Conservation (phyloP, 805 yeast genomes). For the Brettanomyces custersianus region DNA sequence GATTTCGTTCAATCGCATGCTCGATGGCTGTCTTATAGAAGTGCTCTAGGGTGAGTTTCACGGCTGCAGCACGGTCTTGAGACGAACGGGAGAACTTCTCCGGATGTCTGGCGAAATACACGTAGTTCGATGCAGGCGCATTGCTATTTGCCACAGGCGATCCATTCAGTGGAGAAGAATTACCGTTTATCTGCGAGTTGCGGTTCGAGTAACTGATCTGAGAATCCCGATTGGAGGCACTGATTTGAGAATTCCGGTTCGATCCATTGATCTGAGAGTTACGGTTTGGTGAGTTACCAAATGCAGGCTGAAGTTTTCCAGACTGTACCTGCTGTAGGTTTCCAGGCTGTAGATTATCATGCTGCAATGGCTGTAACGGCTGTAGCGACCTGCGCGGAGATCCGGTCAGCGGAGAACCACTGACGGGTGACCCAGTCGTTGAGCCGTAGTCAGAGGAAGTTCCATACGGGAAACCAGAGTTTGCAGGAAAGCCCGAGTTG, state of each 20-base stretch:
- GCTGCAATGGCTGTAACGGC: slow-evolving; percentile 12
- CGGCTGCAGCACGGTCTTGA: slow-evolving; percentile 78
- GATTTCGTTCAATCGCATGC: slow-evolving; percentile 93
- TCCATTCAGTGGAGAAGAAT: no score
- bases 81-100: slow-evolving; percentile 62
- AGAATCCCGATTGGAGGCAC: no score
- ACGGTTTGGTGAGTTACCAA: no score
- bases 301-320: slow-evolving; percentile 1
- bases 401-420: no score
- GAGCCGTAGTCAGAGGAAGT: not conserved
- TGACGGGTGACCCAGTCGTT: no score
- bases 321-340: slow-evolving; percentile 5
- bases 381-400: slow-evolving; percentile 8
- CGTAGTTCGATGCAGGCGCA: slow-evolving; percentile 43
- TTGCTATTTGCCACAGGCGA: no score
- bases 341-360: slow-evolving; percentile 7
- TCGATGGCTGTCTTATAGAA: slow-evolving; percentile 77
- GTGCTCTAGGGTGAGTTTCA: slow-evolving; percentile 74
- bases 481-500: no score
- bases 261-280: no score
- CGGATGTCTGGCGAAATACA: slow-evolving; percentile 76
- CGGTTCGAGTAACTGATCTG: no score
- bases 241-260: no score
- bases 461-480: not conserved
- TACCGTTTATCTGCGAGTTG: no score